A percentile compares a stretch with the other conserved stretches of the same genome.
These are phyloP conservation scores for Cystobasidium onofrii DNA, from an alignment of 768 basidiomycete species.

Conservation along the genomic window DNA sequence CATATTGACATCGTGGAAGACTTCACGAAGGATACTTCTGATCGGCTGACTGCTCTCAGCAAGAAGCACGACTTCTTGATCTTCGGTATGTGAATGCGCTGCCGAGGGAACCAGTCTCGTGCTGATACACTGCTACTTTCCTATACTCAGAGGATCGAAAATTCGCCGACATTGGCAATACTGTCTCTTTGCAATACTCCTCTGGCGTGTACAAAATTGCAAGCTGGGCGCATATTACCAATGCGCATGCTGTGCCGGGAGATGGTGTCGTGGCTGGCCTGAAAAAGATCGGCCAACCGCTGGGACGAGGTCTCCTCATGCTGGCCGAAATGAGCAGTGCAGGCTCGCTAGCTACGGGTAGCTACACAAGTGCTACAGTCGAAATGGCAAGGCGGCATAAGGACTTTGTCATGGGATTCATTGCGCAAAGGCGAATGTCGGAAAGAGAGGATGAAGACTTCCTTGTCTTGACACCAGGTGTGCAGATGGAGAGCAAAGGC, in stretches of 20 bases:
- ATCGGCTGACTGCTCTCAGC: conserved; percentile 62
- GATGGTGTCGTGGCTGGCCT: conserved; percentile 89
- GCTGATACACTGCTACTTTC: neutral
- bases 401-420: conserved; percentile 88
- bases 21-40: conserved; percentile 65
- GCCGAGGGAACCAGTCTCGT: neutral
- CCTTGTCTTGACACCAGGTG: conserved; percentile 82
- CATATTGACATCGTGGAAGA: conserved; percentile 94
- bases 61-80: conserved; percentile 82
- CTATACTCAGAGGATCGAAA: conserved; percentile 70
- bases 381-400: conserved; percentile 73
- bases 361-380: conserved; percentile 75
- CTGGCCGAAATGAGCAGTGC: conserved; percentile 94
- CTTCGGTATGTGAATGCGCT: conserved; percentile 49
- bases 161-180: conserved; percentile 98
- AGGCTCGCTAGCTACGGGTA: conserved; percentile 71
- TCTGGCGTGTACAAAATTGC: conserved; percentile 87
- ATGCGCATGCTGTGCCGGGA: conserved; percentile 94
- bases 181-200: conserved; percentile 88
- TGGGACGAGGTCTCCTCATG: conserved; percentile 75
- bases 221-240: conserved; percentile 91
- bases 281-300: conserved; percentile 70
- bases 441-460: conserved; percentile 61
- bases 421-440: conserved; percentile 80
- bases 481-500: conserved; percentile 67